Conservation (phyloP, 164 flowering plant species). For the Euptelea pleiosperma region DNA sequence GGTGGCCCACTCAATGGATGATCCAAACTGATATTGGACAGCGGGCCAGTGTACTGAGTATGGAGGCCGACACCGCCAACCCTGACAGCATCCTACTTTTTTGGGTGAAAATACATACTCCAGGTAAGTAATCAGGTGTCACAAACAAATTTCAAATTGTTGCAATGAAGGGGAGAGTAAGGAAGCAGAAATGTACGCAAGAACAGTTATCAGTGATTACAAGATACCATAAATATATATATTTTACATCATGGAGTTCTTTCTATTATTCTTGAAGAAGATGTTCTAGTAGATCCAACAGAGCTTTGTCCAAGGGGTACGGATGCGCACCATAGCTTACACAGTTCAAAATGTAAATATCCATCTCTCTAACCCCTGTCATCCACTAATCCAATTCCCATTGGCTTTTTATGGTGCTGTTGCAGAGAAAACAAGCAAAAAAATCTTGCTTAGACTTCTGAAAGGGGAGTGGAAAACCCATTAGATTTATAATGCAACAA, state of each 20-base stretch:
- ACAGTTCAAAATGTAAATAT: background rate
- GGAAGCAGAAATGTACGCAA: too few relatives aligned
- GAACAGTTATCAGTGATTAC: too few relatives aligned
- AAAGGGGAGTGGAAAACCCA: background rate
- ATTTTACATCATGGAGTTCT: background rate
- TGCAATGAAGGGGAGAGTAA: too few relatives aligned
- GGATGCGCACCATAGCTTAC: background rate
- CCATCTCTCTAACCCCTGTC: background rate
- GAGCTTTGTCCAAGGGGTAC: background rate
- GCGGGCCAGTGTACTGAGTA: too few relatives aligned
- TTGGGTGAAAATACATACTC: too few relatives aligned
- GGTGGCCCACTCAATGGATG: too few relatives aligned
- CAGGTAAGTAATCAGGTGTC: too few relatives aligned
- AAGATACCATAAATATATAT: background rate
- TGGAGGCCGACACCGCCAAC: too few relatives aligned
- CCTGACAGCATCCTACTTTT: too few relatives aligned
- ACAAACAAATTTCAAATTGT: too few relatives aligned
- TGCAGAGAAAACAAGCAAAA: background rate
- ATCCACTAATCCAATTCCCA: background rate
- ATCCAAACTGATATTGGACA: too few relatives aligned
- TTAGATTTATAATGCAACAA: too few relatives aligned
- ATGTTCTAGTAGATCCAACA: background rate
- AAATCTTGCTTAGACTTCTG: background rate
- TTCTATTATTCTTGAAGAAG: background rate
- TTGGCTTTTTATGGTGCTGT: background rate